Evolutionary conservation across 2,329 filamentous ascomycete species (phyloP), one percentile per base, ranked within the genome.

Genomic region (Tolypocladium album): DNA sequence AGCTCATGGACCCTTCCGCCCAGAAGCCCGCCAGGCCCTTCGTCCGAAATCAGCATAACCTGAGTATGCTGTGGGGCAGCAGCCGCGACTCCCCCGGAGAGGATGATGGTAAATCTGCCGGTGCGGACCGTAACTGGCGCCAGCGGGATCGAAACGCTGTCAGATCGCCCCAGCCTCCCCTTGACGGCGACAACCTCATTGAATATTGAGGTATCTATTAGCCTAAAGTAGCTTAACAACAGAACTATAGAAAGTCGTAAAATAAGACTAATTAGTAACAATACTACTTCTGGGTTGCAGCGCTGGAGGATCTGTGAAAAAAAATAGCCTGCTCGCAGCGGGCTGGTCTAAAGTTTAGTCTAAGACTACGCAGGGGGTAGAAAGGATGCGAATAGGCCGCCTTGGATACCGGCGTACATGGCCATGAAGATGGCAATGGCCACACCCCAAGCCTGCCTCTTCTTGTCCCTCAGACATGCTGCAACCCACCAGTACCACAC

Each of bases 401-500:
- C 91, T 71, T 99, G 94, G 52, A 97, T 82, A 40, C 89, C 72
- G 3, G 85, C 89, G 76, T 99, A 99, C 74, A 92, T 82, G 59
- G 92, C 78, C 79, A 93, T 89, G 66, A 85, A 89, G 58, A 83
- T 76, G 53, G 90, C 79, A 20, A 85, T 70, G 57, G 67, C 69
- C 22, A 69, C 67, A 0, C 72, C 73, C 65, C 77, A 59, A 61
- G 67, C 57, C 59, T 66, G 58, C 61, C 68, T 63, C 64, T 70
- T 69, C 12, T 67, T 65, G 31, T 74, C 70, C 55, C 71, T 65
- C 8, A 83, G 66, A 40, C 71, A 72, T 4, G 74, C 75, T 0
- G 89, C 89, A 45, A 96, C 71, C 79, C 88, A 90, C 79, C 89
- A 87, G 70, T 96, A 94, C 91, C 92, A 97, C 22, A 94, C 74